A percentile compares a stretch with the other conserved stretches of the same genome.
phyloP scores from a whole-genome alignment of 805 yeast genomes.

The Teunomyces atbi region DNA sequence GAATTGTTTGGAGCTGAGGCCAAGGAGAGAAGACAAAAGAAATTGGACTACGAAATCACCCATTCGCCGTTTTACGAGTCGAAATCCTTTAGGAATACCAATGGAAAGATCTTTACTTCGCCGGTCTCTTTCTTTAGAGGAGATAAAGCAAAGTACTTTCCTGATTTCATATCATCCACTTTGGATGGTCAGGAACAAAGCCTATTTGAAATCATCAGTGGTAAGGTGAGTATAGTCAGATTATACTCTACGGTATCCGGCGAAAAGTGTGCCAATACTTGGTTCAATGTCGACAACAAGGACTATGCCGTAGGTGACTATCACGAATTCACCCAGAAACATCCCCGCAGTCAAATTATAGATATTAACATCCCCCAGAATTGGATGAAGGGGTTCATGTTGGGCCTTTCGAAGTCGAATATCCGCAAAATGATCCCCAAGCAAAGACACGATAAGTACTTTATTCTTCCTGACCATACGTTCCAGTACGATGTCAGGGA shows the following conservation, averaged over 20 bases:
- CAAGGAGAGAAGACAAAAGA: slow-evolving; percentile 35
- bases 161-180: slow-evolving; percentile 66
- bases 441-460: slow-evolving; percentile 55
- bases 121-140: slow-evolving; percentile 77
- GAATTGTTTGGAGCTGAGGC: slow-evolving; percentile 34
- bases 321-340: slow-evolving; percentile 34
- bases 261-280: slow-evolving; percentile 60
- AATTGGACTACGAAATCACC: slow-evolving; percentile 40
- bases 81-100: slow-evolving; percentile 58
- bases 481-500: slow-evolving; percentile 58
- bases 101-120: slow-evolving; percentile 81
- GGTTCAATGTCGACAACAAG: slow-evolving; percentile 47
- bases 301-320: slow-evolving; percentile 42
- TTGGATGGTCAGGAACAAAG: slow-evolving; percentile 38
- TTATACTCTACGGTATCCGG: slow-evolving; percentile 70
- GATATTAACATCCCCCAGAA: slow-evolving; percentile 78
- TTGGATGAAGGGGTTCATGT: slow-evolving; percentile 58
- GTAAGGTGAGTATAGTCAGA: slow-evolving; percentile 62
- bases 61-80: slow-evolving; percentile 46
- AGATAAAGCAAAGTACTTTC: slow-evolving; percentile 76
- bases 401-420: slow-evolving; percentile 46
- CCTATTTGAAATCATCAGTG: slow-evolving; percentile 38
- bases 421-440: slow-evolving; percentile 46
- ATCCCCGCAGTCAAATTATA: slow-evolving; percentile 64
- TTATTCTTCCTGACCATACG: slow-evolving; percentile 61